Evolutionary conservation across 108 stramenopile species (phyloP), one percentile per base, ranked within the genome.

Genomic region (Nannochloropsis salina): DNA sequence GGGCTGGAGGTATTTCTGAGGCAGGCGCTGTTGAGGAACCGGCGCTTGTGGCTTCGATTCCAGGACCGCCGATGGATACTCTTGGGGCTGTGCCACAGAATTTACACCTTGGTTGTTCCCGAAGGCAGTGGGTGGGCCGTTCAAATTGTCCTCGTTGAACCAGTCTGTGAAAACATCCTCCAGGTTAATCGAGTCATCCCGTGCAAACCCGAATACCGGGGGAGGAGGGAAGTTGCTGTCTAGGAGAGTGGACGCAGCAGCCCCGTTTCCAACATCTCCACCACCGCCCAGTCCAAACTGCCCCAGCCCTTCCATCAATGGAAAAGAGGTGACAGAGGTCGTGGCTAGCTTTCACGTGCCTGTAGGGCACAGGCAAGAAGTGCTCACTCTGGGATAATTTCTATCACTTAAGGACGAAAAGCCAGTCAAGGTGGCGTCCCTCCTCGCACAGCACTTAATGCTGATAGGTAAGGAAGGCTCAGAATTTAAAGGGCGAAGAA

Each of bases 111-210:
- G 81, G 47, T 83, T 43, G 82, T 41, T 61, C 41, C 74, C 42
- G 82, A 45, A 9, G 42, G 42, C 43, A 31, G 44, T 21, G 79
- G 79, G 40, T 43, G 82, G 84, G n/a, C 84, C 61, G 43, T 86
- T 83, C 80, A 31, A 80, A 44, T 89, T 85, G 15, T 44, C 80
- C 45, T 84, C 89, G 83, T 81, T 84, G 86, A 89, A 89, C 83
- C 86, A 86, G 44, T 89, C 89, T 41, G 44, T 84, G 82, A 89
- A 89, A 40, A 89, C 86, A 20, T 89, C 89, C 11, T 89, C 89
- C 45, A 89, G 82, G 44, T 89, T 86, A 41, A 89, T 86, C 61
- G 41, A 86, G 85, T 86, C 40, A 31, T 81, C 81, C 61, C 61
- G 4, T 15, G 61, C 15, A n/a, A 74, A 74, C 20, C 61, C 61